phyloP scores from a whole-genome alignment of 2,329 filamentous ascomycete genomes.

The Harringtonia aguacate region DNA sequence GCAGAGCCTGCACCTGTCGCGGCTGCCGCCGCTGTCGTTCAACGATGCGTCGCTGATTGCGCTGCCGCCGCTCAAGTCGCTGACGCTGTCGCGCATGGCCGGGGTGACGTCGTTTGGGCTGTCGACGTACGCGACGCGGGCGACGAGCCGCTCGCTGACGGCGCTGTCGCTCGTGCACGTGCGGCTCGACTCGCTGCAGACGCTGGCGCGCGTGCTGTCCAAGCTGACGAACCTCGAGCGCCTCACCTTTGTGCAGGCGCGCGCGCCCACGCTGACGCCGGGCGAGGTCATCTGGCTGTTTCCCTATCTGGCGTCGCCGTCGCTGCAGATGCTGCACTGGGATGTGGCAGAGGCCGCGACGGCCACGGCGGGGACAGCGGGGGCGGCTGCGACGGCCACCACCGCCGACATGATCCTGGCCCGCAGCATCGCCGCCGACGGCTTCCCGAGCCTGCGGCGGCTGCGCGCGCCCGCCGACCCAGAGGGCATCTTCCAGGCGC shows the following conservation, averaged over 20 bases:
- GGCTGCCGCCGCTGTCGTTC: conserved; percentile 44
- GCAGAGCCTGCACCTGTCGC: conserved; percentile 47
- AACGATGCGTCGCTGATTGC: conserved; percentile 43
- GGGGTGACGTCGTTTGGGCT: conserved; percentile 47
- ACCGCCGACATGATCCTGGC: conserved; percentile 53
- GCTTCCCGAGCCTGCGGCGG: conserved; percentile 50
- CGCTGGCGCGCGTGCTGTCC: conserved; percentile 48
- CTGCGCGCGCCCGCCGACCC: conserved; percentile 59
- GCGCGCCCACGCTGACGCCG: conserved; percentile 42
- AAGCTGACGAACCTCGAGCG: conserved; percentile 36
- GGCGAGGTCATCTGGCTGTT: conserved; percentile 50
- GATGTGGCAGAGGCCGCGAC: too few relatives aligned
- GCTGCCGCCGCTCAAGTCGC: conserved; percentile 41
- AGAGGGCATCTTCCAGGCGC: conserved; percentile 55
- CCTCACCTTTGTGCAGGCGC: conserved; percentile 44
- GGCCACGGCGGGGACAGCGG: too few relatives aligned
- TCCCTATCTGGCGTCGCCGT: conserved; percentile 49
- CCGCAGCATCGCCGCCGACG: conserved; percentile 46
- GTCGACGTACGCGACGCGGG: conserved; percentile 42
- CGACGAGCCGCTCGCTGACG: conserved; percentile 32
- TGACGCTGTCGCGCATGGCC: conserved; percentile 43
- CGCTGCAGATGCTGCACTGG: conserved; percentile 49
- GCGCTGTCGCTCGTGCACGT: conserved; percentile 45
- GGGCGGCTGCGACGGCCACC: too few relatives aligned
- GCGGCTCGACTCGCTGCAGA: conserved; percentile 43